These are phyloP conservation scores for Fistulina hepatica DNA, from an alignment of 1,284 basidiomycete species.

Conservation along the genomic window DNA sequence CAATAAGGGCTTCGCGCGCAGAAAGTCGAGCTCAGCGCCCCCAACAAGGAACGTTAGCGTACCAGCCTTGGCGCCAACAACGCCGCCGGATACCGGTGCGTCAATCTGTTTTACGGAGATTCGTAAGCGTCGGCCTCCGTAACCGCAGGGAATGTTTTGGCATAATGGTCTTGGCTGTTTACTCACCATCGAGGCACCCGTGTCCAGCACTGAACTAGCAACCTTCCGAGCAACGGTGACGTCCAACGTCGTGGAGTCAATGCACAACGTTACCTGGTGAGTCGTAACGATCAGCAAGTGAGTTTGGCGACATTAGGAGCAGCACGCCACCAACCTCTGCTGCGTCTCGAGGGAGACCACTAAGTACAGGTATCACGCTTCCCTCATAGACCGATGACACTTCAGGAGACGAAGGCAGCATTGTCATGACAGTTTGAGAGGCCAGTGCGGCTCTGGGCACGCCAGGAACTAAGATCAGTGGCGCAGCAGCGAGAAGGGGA, in stretches of 20 bases:
- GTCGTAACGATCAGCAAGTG: too few species aligned
- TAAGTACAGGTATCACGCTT: conserved; percentile 52
- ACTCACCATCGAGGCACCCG: too few species aligned
- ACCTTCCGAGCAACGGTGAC: conserved; percentile 62
- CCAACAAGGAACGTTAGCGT: conserved; percentile 89
- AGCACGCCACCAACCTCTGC: too few species aligned
- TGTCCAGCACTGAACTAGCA: conserved; percentile 39
- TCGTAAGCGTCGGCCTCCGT: too few species aligned
- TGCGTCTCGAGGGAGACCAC: conserved; percentile 30
- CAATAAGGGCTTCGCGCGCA: conserved; percentile 49
- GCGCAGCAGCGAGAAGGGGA: conserved; percentile 14
- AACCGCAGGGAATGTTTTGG: too few species aligned
- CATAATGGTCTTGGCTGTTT: too few species aligned
- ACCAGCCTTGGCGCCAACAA: conserved; percentile 74
- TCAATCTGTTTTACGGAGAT: conserved; percentile 65
- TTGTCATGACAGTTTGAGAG: conserved; percentile 66
- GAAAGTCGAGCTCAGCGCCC: conserved; percentile 52
- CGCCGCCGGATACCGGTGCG: conserved; percentile 85
- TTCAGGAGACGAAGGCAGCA: conserved; percentile 82
- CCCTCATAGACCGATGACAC: conserved; percentile 62
- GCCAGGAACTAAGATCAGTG: conserved; percentile 8
- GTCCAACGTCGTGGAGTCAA: conserved; percentile 85
- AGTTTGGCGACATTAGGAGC: too few species aligned
- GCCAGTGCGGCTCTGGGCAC: conserved; percentile 43
- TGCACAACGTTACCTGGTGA: conserved; percentile 44